phyloP scores from a whole-genome alignment of 306 rosid species.

The Ceratonia siliqua region DNA sequence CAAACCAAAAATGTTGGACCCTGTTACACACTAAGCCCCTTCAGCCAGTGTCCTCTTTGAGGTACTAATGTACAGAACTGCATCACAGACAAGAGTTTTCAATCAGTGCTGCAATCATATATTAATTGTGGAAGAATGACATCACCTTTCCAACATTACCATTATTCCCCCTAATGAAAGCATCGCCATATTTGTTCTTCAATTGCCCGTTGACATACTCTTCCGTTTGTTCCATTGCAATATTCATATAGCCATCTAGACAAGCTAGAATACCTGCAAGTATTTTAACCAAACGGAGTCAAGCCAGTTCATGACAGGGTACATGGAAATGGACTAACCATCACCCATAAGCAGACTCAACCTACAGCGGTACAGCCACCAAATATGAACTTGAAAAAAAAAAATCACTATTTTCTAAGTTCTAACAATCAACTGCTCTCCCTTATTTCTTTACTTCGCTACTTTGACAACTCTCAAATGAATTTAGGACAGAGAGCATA shows the following conservation, averaged over 20 bases:
- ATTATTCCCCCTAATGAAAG: conserved; percentile 92
- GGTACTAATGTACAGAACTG: conserved; percentile 95
- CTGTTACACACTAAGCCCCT: conserved; percentile 54
- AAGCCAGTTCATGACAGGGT: not conserved
- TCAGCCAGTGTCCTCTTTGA: conserved; percentile 88
- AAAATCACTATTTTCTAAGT: not conserved
- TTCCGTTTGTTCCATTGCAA: conserved; percentile 99
- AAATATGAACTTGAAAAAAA: not conserved
- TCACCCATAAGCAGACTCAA: conserved; percentile 16
- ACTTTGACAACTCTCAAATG: not conserved
- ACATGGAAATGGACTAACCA: not conserved
- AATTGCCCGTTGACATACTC: conserved; percentile 92
- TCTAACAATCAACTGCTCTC: conserved; percentile 6
- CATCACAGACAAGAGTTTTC: conserved; percentile 27
- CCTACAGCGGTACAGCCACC: not conserved
- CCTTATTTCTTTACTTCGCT: not conserved
- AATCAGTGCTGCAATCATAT: conserved; percentile 22
- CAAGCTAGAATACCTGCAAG: conserved; percentile 90
- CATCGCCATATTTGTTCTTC: conserved; percentile 95
- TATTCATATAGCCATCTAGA: conserved; percentile 97
- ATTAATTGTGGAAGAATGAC: conserved; percentile 1
- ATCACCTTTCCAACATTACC: conserved; percentile 43
- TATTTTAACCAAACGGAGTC: conserved; percentile 24
- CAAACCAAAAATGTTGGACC: conserved; percentile 5
- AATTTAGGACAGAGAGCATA: not conserved